A percentile compares a stretch with the other conserved stretches of the same genome.
Conservation (phyloP, 1,284 basidiomycete species). For the Trichosporon faecale region DNA sequence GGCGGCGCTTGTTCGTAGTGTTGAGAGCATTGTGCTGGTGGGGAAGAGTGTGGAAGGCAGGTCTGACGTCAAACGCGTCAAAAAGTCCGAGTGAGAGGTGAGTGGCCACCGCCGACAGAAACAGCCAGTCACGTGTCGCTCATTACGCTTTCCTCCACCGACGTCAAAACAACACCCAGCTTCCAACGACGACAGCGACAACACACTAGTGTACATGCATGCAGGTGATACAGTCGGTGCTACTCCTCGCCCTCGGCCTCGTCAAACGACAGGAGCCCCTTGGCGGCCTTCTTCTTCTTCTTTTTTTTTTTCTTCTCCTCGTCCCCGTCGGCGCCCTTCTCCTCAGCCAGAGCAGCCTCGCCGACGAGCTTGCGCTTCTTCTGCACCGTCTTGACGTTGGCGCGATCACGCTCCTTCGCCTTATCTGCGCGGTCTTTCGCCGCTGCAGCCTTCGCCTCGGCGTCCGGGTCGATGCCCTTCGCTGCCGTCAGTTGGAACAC, state of each 20-base stretch:
- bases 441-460: slow-evolving; percentile 2
- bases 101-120: neutral
- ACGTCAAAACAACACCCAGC: neutral
- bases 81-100: neutral
- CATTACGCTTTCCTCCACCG: neutral
- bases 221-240: neutral
- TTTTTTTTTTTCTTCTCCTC: slow-evolving; percentile 24
- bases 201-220: slow-evolving; percentile 11
- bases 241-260: slow-evolving; percentile 40
- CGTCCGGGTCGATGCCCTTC: slow-evolving; percentile 12
- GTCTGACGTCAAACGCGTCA: neutral
- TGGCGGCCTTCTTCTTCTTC: slow-evolving; percentile 46
- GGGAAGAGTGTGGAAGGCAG: neutral
- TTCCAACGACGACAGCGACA: neutral
- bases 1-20: slow-evolving; percentile 1
- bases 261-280: slow-evolving; percentile 47
- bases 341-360: slow-evolving; percentile 16
- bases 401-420: slow-evolving; percentile 17
- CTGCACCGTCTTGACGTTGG: slow-evolving; percentile 17
- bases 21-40: neutral
- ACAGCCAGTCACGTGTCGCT: neutral
- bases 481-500: neutral
- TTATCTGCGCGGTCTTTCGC: neutral
- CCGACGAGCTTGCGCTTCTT: slow-evolving; percentile 45
- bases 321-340: slow-evolving; percentile 29